phyloP scores from a whole-genome alignment of 2,329 filamentous ascomycete species.

The Ampelomyces quisqualis region DNA sequence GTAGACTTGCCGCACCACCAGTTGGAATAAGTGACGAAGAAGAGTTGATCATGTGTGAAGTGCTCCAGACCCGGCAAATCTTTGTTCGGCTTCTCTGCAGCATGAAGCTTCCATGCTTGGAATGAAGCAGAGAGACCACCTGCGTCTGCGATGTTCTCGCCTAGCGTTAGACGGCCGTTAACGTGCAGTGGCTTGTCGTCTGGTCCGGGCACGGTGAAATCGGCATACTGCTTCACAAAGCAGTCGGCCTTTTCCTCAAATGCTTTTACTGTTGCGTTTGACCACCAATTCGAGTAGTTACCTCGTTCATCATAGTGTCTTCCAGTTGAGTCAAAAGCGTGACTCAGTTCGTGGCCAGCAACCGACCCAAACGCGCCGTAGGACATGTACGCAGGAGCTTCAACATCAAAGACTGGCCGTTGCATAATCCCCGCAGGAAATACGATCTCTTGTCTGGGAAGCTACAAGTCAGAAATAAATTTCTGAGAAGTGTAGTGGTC shows the following conservation, averaged over 20 bases:
- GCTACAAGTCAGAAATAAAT: too few species aligned
- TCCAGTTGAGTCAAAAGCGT: conserved; percentile 68
- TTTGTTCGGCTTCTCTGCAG: conserved; percentile 51
- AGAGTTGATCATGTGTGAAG: conserved; percentile 68
- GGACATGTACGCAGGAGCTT: conserved; percentile 63
- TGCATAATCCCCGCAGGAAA: conserved; percentile 69
- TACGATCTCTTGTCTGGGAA: neutral
- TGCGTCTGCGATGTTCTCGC: conserved; percentile 72
- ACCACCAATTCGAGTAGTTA: conserved; percentile 68
- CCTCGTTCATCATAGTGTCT: conserved; percentile 65
- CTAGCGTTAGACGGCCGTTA: conserved; percentile 63
- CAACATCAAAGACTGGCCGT: conserved; percentile 63
- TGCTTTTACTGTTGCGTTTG: conserved; percentile 57
- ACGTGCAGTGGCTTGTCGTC: conserved; percentile 61
- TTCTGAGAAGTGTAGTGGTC: neutral
- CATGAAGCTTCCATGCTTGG: conserved; percentile 64
- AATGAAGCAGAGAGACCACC: conserved; percentile 65
- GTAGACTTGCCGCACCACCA: conserved; percentile 68
- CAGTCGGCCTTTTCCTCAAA: conserved; percentile 64
- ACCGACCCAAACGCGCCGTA: conserved; percentile 70
- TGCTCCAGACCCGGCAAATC: conserved; percentile 57
- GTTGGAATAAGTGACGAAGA: conserved; percentile 66
- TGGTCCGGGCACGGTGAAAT: conserved; percentile 60
- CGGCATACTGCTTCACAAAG: conserved; percentile 66
- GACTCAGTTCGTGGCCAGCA: conserved; percentile 68